Evolutionary conservation across 2,329 filamentous ascomycete species (phyloP).

Genomic region (Fusarium agapanthi): DNA sequence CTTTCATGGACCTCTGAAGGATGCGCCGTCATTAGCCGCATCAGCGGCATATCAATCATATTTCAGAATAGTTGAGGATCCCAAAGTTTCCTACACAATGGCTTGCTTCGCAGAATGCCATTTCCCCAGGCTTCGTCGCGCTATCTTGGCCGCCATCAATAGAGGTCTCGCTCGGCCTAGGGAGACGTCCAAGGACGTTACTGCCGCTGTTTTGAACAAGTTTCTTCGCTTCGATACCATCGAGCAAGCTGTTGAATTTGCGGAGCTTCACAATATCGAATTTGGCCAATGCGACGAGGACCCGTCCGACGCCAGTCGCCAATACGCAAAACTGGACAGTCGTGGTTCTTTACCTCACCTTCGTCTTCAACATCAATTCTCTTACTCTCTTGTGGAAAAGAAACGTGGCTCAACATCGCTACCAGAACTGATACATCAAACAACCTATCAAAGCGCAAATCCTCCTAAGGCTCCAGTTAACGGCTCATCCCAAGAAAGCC

Average conservation of each 20-base stretch:
- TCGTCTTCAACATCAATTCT: conserved; percentile 64
- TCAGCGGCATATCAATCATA: conserved; percentile 62
- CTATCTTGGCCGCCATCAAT: conserved; percentile 64
- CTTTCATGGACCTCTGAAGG: conserved; percentile 65
- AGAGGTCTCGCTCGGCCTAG: conserved; percentile 65
- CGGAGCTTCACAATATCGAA: conserved; percentile 63
- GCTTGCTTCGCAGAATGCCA: conserved; percentile 75
- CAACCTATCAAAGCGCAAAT: conserved; percentile 55
- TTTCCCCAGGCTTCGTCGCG: conserved; percentile 68
- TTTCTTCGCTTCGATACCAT: conserved; percentile 74
- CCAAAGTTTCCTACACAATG: conserved; percentile 72
- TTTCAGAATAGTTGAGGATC: conserved; percentile 67
- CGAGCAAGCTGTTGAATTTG: conserved; percentile 71
- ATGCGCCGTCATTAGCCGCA: conserved; percentile 58
- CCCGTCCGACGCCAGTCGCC: conserved; percentile 47
- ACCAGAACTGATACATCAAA: conserved; percentile 64
- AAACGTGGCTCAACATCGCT: conserved; percentile 64
- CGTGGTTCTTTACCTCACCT: conserved; percentile 56
- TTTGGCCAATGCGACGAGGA: conserved; percentile 54
- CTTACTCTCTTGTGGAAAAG: conserved; percentile 64
- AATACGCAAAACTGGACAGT: conserved; percentile 57
- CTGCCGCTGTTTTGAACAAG: conserved; percentile 62
- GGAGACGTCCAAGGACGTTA: conserved; percentile 68
- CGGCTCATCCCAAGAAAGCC: conserved; percentile 38
- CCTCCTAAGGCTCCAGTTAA: conserved; percentile 18